Evolutionary conservation across 2,329 filamentous ascomycete species (phyloP), one percentile per base, ranked within the genome.

Genomic region (Apiospora malaysiana): DNA sequence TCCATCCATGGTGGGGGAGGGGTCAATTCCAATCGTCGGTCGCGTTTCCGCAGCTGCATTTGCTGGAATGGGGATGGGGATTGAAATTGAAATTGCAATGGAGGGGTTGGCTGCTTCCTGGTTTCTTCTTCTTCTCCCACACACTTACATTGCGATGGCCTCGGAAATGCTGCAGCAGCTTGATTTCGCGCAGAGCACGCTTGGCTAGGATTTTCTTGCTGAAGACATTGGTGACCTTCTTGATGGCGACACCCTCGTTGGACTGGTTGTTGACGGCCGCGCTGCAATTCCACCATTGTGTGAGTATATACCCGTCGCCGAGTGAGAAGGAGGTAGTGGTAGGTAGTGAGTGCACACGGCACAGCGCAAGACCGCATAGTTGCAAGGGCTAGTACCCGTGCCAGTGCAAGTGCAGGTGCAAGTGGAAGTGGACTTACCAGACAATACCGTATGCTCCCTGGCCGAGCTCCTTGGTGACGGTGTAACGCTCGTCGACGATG

Each of bases 191-290:
- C 87, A 99, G 84, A 68, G 96, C 96, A 80, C 96, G 93, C 91
- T 99, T 99, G 78, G 96, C 96, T 76, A 99, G 89, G 77, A 99
- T 99, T 90, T 98, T 98, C 87, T 99, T 99, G 89, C 94, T 98
- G 85, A 99, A 99, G 78, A 99, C 95, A 93, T 99, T 99, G 86
- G 96, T 99, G 82, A 99, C 94, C 85, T 99, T 99, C 85, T 99
- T 99, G 87, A 99, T 96, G 78, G 96, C 96, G 74, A 99, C 95
- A 51, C 95, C 95, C 81, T 99, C 96, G 79, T 91, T 92, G 43
- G 93, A 97, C 82, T 94, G 91, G 81, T 91, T 92, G 87, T 98
- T 98, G 75, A 94, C 93, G 70, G 96, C 96, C 72, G 96, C 95
- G 83, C 95, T 97, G 81, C 74, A 74, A 68, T 75, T 27, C 12